Evolutionary conservation across 805 yeast species (phyloP).

Genomic region (Zygotorulaspora chibaensis): DNA sequence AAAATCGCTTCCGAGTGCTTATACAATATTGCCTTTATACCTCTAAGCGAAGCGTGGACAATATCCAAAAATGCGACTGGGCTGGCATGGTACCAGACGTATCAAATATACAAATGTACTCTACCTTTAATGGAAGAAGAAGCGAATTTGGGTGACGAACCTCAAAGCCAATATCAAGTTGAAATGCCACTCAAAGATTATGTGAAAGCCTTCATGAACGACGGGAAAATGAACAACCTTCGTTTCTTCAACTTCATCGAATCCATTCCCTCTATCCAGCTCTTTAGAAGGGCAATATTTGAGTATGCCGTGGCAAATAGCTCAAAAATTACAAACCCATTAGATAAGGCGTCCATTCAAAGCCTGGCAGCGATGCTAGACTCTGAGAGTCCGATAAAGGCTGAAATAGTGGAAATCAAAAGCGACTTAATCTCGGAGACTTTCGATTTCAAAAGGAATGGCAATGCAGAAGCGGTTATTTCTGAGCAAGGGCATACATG

Average conservation of each 20-base stretch:
- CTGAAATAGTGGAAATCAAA: constrained; percentile 14
- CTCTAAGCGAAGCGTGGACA: constrained; percentile 28
- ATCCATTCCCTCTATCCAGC: constrained; percentile 16
- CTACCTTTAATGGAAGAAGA: constrained; percentile 16
- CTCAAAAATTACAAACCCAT: constrained; percentile 17
- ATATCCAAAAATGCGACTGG: constrained; percentile 26
- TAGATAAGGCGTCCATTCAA: constrained; percentile 28
- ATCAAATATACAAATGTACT: constrained; percentile 24
- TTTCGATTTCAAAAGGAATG: constrained; percentile 17
- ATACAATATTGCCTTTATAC: constrained; percentile 25
- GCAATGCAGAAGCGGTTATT: constrained; percentile 19
- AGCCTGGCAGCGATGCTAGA: constrained; percentile 20
- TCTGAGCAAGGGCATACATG: constrained; percentile 32
- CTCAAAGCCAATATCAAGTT: constrained; percentile 10
- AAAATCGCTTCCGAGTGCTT: constrained; percentile 28
- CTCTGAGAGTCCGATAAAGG: constrained; percentile 7
- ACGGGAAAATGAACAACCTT: constrained; percentile 17
- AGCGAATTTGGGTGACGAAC: background rate
- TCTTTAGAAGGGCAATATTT: constrained; percentile 23
- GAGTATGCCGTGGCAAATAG: constrained; percentile 23
- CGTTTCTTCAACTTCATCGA: constrained; percentile 24
- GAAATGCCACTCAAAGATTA: constrained; percentile 20
- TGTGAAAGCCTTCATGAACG: constrained; percentile 17
- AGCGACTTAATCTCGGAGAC: constrained; percentile 30
- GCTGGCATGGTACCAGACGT: constrained; percentile 35